A percentile compares a stretch with the other conserved stretches of the same genome.
phyloP scores from a whole-genome alignment of 805 yeast species.

The Tetrapisispora nanseiensis region DNA sequence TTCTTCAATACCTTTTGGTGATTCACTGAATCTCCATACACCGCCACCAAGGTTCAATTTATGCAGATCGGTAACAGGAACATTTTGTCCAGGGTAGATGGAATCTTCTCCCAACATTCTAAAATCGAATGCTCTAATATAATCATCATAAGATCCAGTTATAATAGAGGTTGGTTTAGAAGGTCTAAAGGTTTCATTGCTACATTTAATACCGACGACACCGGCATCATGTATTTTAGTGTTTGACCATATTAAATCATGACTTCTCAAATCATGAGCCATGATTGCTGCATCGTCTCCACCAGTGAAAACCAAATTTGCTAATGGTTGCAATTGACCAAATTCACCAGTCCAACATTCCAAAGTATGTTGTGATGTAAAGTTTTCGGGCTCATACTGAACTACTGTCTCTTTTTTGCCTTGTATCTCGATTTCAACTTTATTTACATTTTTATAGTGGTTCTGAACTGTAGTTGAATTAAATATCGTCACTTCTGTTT shows the following conservation, averaged over 20 bases:
- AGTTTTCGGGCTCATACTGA: conserved; percentile 7
- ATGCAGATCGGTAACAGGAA: conserved; percentile 38
- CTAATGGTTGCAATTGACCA: conserved; percentile 44
- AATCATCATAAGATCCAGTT: conserved; percentile 92
- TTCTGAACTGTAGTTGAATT: conserved; percentile 2
- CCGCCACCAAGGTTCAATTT: conserved; percentile 73
- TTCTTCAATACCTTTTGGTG: conserved; percentile 26
- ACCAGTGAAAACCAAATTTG: conserved; percentile 64
- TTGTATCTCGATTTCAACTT: conserved; percentile 9
- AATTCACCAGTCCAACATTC: conserved; percentile 88
- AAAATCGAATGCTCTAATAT: conserved; percentile 57
- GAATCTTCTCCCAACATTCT: conserved; percentile 38
- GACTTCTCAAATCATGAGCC: conserved; percentile 56
- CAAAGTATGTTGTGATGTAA: conserved; percentile 44
- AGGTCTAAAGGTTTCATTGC: conserved; percentile 17
- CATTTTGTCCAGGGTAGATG: conserved; percentile 37
- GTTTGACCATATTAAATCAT: conserved; percentile 26
- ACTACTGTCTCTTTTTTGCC: conserved; percentile 4
- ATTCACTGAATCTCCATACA: conserved; percentile 83
- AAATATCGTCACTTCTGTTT: conserved; percentile 4
- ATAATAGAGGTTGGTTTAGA: conserved; percentile 22
- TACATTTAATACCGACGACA: conserved; percentile 65
- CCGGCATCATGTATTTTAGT: conserved; percentile 80
- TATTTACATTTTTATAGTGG: conserved; percentile 7
- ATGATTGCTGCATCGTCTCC: conserved; percentile 79